These are phyloP conservation scores for Tulasnella sp. DNA, from an alignment of 768 basidiomycete species.

Conservation along the genomic window DNA sequence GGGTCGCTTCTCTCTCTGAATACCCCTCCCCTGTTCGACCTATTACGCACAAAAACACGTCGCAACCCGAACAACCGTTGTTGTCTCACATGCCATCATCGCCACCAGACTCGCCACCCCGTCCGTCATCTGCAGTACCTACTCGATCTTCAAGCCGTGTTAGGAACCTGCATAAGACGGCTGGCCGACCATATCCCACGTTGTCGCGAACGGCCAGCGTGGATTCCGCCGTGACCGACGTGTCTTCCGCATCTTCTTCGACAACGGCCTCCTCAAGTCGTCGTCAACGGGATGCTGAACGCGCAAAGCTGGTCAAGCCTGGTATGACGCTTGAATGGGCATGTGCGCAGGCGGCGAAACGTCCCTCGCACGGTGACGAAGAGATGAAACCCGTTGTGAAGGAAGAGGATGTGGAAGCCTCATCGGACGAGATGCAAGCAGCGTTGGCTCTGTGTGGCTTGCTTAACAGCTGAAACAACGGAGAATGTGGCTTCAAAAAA, in stretches of 20 bases:
- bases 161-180: conserved; percentile 2
- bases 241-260: conserved; percentile 4
- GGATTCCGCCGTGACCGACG: conserved; percentile 11
- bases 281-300: conserved; percentile 11
- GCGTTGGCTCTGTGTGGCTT: conserved; percentile 16
- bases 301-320: conserved; percentile 14
- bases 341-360: conserved; percentile 16
- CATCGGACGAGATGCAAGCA: conserved; percentile 18
- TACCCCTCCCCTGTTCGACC: conserved; percentile 8
- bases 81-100: conserved; percentile 20
- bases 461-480: not conserved
- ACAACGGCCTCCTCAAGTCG: not conserved
- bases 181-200: conserved; percentile 7
- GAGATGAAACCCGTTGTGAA: not conserved
- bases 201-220: conserved; percentile 13
- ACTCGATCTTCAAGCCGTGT: not conserved
- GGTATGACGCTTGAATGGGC: conserved; percentile 15
- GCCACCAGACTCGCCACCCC: conserved; percentile 10
- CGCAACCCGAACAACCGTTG: conserved; percentile 7
- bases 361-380: not conserved
- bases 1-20: conserved; percentile 20
- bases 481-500: not conserved
- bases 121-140: not conserved
- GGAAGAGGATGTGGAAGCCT: not conserved
- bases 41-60: not conserved